These are phyloP conservation scores for Prunus campanulata DNA, from an alignment of 306 rosid genomes.

Conservation along the genomic window DNA sequence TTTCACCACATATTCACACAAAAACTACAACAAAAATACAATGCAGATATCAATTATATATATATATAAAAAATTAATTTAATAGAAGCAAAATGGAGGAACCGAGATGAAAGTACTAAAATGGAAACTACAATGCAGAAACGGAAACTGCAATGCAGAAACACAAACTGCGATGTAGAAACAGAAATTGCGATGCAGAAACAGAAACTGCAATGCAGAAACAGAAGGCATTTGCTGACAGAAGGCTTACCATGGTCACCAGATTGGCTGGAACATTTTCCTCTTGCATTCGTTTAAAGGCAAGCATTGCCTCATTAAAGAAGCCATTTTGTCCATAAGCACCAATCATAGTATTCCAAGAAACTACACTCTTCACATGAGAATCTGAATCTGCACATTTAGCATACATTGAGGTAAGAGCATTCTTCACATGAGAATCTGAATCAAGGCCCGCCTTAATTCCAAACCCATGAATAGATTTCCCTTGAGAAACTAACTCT, in stretches of 20 bases:
- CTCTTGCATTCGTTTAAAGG: constrained; percentile 57
- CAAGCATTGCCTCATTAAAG: constrained; percentile 39
- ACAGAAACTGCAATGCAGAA: no score
- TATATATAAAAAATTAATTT: no score
- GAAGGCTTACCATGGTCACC: constrained; percentile 67
- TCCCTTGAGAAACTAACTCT: constrained; percentile 40
- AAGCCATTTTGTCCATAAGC: constrained; percentile 61
- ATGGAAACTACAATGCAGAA: no score
- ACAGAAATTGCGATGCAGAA: no score
- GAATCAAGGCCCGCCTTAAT: constrained; percentile 44
- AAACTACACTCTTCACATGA: constrained; percentile 37
- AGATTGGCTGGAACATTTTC: constrained; percentile 44
- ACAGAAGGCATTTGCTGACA: constrained; percentile 46
- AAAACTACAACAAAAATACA: no score
- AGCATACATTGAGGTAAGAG: constrained; percentile 70
- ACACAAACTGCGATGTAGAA: no score
- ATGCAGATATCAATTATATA: no score
- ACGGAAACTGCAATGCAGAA: no score
- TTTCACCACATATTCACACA: no score
- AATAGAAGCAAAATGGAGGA: no score
- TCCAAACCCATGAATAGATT: constrained; percentile 49
- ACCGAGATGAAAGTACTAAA: no score
- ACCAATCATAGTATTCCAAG: constrained; percentile 88
- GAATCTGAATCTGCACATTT: constrained; percentile 31
- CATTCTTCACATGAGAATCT: constrained; percentile 45